These are phyloP conservation scores for Penicillium tannophilum DNA, from an alignment of 495 filamentous ascomycete species.

Conservation along the genomic window DNA sequence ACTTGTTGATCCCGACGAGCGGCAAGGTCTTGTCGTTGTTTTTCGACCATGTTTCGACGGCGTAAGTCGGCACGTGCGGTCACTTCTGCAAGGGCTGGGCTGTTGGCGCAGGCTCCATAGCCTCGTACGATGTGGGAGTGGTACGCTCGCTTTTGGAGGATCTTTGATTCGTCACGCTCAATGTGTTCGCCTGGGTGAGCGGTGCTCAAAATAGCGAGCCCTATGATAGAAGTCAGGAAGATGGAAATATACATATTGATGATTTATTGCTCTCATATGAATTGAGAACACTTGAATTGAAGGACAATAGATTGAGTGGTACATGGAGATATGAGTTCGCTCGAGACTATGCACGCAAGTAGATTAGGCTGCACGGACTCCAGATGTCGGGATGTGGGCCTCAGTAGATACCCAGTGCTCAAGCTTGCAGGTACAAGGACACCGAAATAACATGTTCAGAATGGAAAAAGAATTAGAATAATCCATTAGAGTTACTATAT, in stretches of 20 bases:
- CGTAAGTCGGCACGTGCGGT: background rate
- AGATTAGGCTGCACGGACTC: no score
- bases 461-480: background rate
- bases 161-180: background rate
- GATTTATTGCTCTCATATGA: no score
- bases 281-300: no score
- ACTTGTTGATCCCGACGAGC: constrained; percentile 1
- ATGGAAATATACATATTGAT: background rate
- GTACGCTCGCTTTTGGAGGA: background rate
- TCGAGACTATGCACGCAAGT: no score
- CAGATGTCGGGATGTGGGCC: no score
- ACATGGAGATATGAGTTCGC: no score
- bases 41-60: background rate
- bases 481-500: constrained; percentile 7
- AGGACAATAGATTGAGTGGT: background rate
- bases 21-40: background rate
- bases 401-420: background rate
- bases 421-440: background rate
- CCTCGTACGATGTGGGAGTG: background rate
- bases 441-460: no score
- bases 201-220: background rate
- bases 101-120: background rate
- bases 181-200: background rate
- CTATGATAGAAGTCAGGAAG: background rate
- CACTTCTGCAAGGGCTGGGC: background rate